A percentile compares a stretch with the other conserved stretches of the same genome.
phyloP scores from a whole-genome alignment of 208 protist genomes.

The Trichomonas vaginalis region DNA sequence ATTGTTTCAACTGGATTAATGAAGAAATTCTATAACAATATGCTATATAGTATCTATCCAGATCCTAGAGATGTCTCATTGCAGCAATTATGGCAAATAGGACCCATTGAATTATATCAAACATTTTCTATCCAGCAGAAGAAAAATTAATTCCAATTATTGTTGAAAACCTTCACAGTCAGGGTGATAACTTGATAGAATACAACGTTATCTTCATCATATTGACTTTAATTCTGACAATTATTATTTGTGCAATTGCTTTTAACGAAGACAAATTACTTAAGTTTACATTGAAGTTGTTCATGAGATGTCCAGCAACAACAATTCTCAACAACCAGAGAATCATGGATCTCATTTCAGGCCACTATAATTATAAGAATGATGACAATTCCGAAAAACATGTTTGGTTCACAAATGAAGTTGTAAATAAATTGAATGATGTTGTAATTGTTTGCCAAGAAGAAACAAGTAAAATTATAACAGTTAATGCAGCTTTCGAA shows the following conservation, averaged over 20 bases:
- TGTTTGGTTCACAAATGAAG: neutral
- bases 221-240: neutral
- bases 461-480: neutral
- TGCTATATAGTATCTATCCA: neutral
- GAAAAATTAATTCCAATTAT: neutral
- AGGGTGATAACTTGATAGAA: neutral
- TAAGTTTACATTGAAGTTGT: neutral
- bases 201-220: neutral
- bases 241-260: neutral
- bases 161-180: neutral
- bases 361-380: neutral
- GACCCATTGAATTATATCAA: neutral
- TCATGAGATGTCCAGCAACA: neutral
- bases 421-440: neutral
- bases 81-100: neutral
- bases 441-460: neutral
- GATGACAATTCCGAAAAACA: neutral
- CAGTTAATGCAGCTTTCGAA: neutral
- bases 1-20: neutral
- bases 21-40: neutral
- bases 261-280: neutral
- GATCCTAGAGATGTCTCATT: neutral
- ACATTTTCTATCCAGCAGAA: neutral
- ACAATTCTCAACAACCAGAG: neutral
- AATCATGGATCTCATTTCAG: neutral